phyloP scores from a whole-genome alignment of 495 filamentous ascomycete genomes.

The Aspergillus indologenus region DNA sequence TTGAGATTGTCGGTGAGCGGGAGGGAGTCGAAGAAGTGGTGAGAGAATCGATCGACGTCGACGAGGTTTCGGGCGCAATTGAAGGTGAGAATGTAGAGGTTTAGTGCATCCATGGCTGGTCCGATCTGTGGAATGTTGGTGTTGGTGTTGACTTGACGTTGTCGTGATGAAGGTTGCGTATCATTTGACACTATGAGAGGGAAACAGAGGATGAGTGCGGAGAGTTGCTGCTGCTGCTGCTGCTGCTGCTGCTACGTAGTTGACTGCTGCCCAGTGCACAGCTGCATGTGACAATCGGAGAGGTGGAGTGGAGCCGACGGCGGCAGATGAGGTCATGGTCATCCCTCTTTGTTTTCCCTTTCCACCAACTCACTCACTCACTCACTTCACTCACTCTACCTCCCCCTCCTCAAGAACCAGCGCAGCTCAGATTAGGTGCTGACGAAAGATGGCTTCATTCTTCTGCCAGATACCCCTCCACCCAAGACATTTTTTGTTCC shows the following conservation, averaged over 20 bases:
- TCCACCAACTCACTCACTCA: background rate
- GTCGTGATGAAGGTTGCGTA: too few species aligned
- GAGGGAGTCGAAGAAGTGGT: slow-evolving; percentile 70
- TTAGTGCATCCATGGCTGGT: slow-evolving; percentile 46
- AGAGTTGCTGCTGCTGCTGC: background rate
- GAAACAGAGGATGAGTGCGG: background rate
- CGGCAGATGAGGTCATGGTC: background rate
- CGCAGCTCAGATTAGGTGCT: background rate
- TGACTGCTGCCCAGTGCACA: too few species aligned
- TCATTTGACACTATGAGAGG: too few species aligned
- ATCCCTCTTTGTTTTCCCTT: too few species aligned
- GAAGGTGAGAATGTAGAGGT: slow-evolving; percentile 77
- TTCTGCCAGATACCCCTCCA: too few species aligned
- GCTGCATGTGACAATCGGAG: background rate
- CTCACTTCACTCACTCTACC: background rate
- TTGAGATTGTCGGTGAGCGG: slow-evolving; percentile 38
- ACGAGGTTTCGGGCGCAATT: slow-evolving; percentile 77
- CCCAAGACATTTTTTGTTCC: background rate
- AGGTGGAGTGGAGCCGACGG: background rate
- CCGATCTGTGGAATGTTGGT: background rate
- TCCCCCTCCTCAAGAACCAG: background rate
- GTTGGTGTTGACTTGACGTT: too few species aligned
- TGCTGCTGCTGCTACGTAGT: background rate
- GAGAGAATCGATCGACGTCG: slow-evolving; percentile 60
- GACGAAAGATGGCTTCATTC: background rate